Evolutionary conservation across 2,329 filamentous ascomycete genomes (phyloP).

Genomic region (Aspergillus texensis): DNA sequence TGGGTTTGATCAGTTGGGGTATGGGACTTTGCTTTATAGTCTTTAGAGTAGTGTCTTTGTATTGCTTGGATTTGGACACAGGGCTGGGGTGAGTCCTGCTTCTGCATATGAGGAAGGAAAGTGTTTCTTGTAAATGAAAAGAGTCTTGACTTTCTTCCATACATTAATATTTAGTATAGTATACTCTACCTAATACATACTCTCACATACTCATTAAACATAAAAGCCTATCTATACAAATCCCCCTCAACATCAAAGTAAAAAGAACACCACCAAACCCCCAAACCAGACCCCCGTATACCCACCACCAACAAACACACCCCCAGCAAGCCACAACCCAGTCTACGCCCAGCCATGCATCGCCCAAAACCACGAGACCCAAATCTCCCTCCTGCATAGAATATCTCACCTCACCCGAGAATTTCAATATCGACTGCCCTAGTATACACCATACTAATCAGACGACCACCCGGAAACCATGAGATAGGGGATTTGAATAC

Average conservation of each 20-base stretch:
- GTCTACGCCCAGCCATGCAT: neutral
- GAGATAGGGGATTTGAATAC: neutral
- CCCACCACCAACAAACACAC: neutral
- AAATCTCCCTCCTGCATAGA: neutral
- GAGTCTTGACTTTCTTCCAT: too few species aligned
- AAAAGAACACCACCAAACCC: too few species aligned
- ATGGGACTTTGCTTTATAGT: constrained; percentile 38
- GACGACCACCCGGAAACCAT: neutral
- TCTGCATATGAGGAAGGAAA: too few species aligned
- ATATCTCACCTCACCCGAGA: neutral
- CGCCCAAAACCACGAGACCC: neutral
- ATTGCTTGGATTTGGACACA: neutral
- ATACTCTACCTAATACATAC: neutral
- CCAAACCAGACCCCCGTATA: neutral
- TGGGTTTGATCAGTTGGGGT: constrained; percentile 46
- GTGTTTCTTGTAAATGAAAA: too few species aligned
- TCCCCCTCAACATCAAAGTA: neutral
- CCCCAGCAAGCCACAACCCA: neutral
- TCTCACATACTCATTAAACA: neutral
- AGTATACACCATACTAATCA: neutral
- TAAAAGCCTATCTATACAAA: neutral
- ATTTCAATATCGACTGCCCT: neutral
- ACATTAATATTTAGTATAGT: too few species aligned
- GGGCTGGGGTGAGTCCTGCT: neutral
- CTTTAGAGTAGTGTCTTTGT: neutral